Conservation (phyloP, 2,329 filamentous ascomycete genomes). For the Clathrospora elynae region DNA sequence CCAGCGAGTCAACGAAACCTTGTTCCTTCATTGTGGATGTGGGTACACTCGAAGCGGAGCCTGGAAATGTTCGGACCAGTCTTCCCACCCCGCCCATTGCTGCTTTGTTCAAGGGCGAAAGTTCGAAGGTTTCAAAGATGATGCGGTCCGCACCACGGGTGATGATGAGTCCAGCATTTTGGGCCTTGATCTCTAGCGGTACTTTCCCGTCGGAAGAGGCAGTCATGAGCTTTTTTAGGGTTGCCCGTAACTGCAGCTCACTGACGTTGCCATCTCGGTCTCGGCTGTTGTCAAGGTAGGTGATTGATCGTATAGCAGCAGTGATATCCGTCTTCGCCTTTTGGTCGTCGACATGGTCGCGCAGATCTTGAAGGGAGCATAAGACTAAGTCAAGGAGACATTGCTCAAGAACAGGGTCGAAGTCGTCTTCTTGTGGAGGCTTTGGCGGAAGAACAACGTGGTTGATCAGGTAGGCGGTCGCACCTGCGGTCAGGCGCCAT, state of each 20-base stretch:
- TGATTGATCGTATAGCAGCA: neutral
- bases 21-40: conserved; percentile 24
- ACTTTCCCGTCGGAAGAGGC: conserved; percentile 17
- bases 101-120: conserved; percentile 47
- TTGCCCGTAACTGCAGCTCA: neutral
- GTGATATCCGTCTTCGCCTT: neutral
- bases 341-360: neutral
- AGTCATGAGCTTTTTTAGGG: neutral
- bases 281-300: neutral
- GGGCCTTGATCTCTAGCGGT: conserved; percentile 49
- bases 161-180: conserved; percentile 56
- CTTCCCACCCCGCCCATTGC: conserved; percentile 43
- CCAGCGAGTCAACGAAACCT: conserved; percentile 31
- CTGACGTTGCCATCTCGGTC: neutral
- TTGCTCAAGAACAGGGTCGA: conserved; percentile 8
- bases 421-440: conserved; percentile 8
- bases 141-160: conserved; percentile 25
- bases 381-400: conserved; percentile 16
- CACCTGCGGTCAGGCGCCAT: conserved; percentile 1
- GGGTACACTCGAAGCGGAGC: conserved; percentile 43
- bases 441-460: conserved; percentile 10
- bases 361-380: conserved; percentile 14
- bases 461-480: conserved; percentile 4
- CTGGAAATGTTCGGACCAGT: conserved; percentile 49
- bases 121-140: conserved; percentile 54